Conservation (phyloP, 1,284 basidiomycete species). For the Grifola frondosa region DNA sequence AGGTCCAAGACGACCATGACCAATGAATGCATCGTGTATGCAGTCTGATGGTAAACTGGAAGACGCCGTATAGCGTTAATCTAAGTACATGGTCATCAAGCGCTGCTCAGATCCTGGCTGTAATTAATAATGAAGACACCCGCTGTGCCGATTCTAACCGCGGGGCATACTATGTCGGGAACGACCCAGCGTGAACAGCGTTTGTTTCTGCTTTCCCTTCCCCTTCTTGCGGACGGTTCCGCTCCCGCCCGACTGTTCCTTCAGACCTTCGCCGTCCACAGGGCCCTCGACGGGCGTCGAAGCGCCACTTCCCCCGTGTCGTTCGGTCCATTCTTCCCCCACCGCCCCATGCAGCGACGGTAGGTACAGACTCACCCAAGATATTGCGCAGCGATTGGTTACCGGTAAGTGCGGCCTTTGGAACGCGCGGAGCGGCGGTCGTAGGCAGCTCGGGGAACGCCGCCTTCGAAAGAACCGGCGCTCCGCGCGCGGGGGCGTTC, state of each 20-base stretch:
- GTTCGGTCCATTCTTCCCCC: slow-evolving; percentile 51
- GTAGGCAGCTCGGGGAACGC: slow-evolving; percentile 75
- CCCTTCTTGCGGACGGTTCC: slow-evolving; percentile 56
- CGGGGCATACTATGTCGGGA: slow-evolving; percentile 59
- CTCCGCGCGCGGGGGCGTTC: slow-evolving; percentile 28
- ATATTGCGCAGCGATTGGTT: slow-evolving; percentile 73
- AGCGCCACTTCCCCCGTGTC: slow-evolving; percentile 51
- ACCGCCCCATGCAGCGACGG: slow-evolving; percentile 52
- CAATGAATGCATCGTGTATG: too few species aligned
- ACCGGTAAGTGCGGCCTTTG: slow-evolving; percentile 57
- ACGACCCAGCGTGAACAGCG: slow-evolving; percentile 71
- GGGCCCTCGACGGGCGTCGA: slow-evolving; percentile 20
- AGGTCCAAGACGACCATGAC: too few species aligned
- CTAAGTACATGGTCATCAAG: too few species aligned
- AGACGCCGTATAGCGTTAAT: too few species aligned
- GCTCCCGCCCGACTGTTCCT: slow-evolving; percentile 4
- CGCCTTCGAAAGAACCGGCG: slow-evolving; percentile 50
- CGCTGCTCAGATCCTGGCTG: too few species aligned
- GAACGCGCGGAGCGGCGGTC: slow-evolving; percentile 35
- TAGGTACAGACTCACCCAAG: slow-evolving; percentile 51
- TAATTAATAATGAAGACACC: too few species aligned
- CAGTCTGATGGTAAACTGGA: too few species aligned
- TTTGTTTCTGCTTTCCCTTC: slow-evolving; percentile 84
- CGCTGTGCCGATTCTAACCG: too few species aligned
- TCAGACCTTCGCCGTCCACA: slow-evolving; percentile 16